These are phyloP conservation scores for Oryza nivara DNA, from an alignment of 176 grass and related monocot species.

Conservation along the genomic window DNA sequence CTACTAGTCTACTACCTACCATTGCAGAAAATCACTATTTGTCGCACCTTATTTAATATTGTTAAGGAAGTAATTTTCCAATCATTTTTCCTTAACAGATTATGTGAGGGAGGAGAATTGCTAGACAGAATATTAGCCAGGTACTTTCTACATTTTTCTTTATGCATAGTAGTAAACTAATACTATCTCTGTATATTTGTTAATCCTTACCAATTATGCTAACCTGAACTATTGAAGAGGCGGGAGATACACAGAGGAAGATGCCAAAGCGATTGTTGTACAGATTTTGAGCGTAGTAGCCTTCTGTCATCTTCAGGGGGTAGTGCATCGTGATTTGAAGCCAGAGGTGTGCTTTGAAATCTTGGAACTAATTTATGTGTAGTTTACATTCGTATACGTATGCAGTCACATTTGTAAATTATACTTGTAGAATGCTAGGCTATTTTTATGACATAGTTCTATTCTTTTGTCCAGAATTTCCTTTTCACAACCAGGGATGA, in stretches of 20 bases:
- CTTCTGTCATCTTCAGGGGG: constrained; percentile 99
- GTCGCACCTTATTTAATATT: constrained; percentile 12
- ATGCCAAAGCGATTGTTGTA: constrained; percentile 93
- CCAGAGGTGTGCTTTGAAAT: constrained; percentile 72
- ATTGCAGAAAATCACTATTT: constrained; percentile 24
- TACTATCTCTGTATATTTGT: constrained; percentile 36
- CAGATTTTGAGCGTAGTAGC: constrained; percentile 93
- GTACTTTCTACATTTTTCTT: constrained; percentile 47
- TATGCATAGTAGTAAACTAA: constrained; percentile 14
- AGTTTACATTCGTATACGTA: not conserved
- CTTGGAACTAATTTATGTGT: constrained; percentile 33
- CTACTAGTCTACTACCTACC: not conserved
- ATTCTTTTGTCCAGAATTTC: constrained; percentile 81
- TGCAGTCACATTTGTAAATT: constrained; percentile 15
- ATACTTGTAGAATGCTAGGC: constrained; percentile 9
- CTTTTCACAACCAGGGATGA: constrained; percentile 92
- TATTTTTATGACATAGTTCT: constrained; percentile 42
- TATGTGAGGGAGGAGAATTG: constrained; percentile 98
- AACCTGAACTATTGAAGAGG: constrained; percentile 80
- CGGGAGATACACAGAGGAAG: constrained; percentile 97
- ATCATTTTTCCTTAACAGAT: constrained; percentile 55
- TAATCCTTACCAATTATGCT: constrained; percentile 40
- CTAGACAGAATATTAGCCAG: constrained; percentile 98
- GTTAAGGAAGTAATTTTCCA: not conserved
- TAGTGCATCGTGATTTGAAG: constrained; percentile 98